phyloP scores from a whole-genome alignment of 345 rosid species.

The Syzygium oleosum region DNA sequence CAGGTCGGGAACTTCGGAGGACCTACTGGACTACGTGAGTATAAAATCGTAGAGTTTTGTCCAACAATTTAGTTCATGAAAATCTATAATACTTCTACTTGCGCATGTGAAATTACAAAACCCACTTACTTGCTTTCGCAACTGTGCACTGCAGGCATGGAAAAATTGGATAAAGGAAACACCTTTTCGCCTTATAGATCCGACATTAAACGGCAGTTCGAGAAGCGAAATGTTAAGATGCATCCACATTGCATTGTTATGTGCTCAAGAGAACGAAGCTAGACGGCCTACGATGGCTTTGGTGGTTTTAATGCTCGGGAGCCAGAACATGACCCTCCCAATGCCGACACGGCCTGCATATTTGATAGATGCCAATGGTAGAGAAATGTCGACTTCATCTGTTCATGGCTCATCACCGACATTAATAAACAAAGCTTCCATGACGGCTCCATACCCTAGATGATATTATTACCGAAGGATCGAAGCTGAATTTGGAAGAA shows the following conservation, averaged over 20 bases:
- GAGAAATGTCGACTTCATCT: neutral
- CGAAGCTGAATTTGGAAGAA: neutral
- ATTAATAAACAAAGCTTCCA: neutral
- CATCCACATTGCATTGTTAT: slow-evolving; percentile 19
- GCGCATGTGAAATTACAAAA: neutral
- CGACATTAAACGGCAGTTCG: slow-evolving; percentile 1
- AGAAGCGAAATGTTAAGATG: slow-evolving; percentile 15
- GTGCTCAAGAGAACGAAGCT: slow-evolving; percentile 15
- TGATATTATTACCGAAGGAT: neutral
- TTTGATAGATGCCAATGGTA: neutral
- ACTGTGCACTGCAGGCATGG: slow-evolving; percentile 15
- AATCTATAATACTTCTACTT: neutral
- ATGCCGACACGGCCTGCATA: neutral
- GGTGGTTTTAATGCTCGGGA: slow-evolving; percentile 13
- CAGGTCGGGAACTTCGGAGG: neutral
- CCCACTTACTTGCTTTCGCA: neutral
- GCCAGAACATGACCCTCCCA: neutral
- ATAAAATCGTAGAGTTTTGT: neutral
- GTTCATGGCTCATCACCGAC: neutral
- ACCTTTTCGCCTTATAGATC: slow-evolving; percentile 4
- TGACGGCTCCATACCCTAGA: neutral
- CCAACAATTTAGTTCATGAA: neutral
- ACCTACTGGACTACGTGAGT: neutral
- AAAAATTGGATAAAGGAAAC: slow-evolving; percentile 13
- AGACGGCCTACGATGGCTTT: slow-evolving; percentile 18